Evolutionary conservation across 257 asterid genomes (phyloP).

Genomic region (Rubia yunnanensis): DNA sequence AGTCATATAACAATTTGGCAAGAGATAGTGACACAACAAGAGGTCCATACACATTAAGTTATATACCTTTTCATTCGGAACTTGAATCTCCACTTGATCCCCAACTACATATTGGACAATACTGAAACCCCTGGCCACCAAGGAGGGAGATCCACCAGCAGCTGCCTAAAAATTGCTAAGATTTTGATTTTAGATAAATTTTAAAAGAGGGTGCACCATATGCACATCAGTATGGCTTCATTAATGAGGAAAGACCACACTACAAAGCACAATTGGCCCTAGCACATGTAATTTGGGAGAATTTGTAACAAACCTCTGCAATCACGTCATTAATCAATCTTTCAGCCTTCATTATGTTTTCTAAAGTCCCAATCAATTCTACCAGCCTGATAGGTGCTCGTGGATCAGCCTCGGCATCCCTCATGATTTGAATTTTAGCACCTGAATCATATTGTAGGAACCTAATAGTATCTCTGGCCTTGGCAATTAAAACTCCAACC

Average conservation of each 20-base stretch:
- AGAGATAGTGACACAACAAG: not conserved
- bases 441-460: too few relatives aligned
- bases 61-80: constrained; percentile 78
- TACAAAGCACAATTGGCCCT: not conserved
- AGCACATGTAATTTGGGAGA: not conserved
- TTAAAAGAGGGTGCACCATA: not conserved
- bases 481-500: too few relatives aligned
- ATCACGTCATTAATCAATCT: constrained; percentile 70
- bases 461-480: too few relatives aligned
- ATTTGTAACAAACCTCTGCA: too few relatives aligned
- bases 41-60: too few relatives aligned
- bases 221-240: not conserved
- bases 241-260: not conserved
- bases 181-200: constrained; percentile 3
- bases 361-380: constrained; percentile 74
- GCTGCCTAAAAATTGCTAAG: constrained; percentile 55
- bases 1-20: too few relatives aligned
- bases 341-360: constrained; percentile 70
- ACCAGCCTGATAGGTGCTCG: constrained; percentile 61
- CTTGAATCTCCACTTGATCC: constrained; percentile 88
- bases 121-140: constrained; percentile 87
- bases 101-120: constrained; percentile 69
- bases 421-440: too few relatives aligned
- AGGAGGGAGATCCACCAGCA: constrained; percentile 99
- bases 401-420: too few relatives aligned